Evolutionary conservation across 2,329 filamentous ascomycete species (phyloP), one percentile per base, ranked within the genome.

Genomic region (Chrysoporthe austroafricana): DNA sequence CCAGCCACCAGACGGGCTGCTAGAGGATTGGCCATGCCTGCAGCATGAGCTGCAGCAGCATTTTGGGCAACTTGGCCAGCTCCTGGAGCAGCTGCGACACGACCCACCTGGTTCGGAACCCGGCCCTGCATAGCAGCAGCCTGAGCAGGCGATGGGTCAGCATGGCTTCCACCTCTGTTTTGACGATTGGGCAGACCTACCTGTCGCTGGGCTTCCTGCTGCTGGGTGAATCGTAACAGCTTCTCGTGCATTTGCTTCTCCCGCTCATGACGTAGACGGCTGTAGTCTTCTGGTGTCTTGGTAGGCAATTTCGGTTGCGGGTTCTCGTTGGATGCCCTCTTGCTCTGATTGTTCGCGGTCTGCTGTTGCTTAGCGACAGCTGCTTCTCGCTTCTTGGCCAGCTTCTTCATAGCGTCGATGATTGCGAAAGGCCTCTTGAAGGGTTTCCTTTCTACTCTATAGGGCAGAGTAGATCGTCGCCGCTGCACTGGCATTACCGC

Each of bases 401-500:
- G 79, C 77, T 98, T 99, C 54, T 94, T 88, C 93, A 98, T 97
- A 3, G 92, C 92, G 79, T 98, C 95, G 72, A 99, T 90, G 74
- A 98, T 85, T 58, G 91, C 92, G 67, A 98, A 83, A 75, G 97
- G 93, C 75, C 94, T 93, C 70, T 94, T 92, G 71, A 93, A 93
- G 71, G 93, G 90, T 66, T 94, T 88, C 70, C 94, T 88, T 75
- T 98, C 95, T 6, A 99, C 95, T 63, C 93, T 87, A 43, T 96
- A 81, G 3, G 95, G 94, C 0, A 90, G 89, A 0, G 93, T 96
- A 39, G 91, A 87, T 70, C 93, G 86, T 67, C 92, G 86, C 77
- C 83, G 87, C 74, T 79, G 84, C 71, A 80, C 81, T 66, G 79
- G 84, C 73, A 82, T 85, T 73, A 81, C 82, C 63, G 84, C 79